A percentile compares a stretch with the other conserved stretches of the same genome.
phyloP scores from a whole-genome alignment of 2,329 filamentous ascomycete genomes.

The Thielaviopsis ethacetica region DNA sequence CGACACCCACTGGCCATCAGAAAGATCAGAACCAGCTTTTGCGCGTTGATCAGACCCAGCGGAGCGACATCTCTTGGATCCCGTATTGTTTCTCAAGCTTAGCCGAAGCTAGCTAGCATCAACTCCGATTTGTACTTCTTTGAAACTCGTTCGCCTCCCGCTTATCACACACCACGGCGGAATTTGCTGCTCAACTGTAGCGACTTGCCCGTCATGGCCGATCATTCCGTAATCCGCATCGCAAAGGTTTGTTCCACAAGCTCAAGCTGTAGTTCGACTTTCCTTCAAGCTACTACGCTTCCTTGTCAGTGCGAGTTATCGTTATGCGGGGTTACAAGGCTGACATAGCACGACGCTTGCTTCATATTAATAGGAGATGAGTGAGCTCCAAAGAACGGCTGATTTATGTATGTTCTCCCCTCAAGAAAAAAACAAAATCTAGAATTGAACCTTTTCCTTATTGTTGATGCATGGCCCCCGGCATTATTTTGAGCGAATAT shows the following conservation, averaged over 20 bases:
- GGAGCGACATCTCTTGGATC: no score
- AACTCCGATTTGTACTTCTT: background rate
- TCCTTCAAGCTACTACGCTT: background rate
- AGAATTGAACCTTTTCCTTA: background rate
- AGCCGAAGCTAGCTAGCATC: no score
- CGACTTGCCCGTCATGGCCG: conserved; percentile 39
- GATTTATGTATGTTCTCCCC: conserved; percentile 56
- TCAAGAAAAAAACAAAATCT: background rate
- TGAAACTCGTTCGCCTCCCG: background rate
- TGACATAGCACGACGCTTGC: conserved; percentile 1
- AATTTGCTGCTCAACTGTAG: background rate
- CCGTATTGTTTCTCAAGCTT: no score
- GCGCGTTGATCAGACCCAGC: background rate
- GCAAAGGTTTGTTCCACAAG: conserved; percentile 45
- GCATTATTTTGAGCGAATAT: no score
- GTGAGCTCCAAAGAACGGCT: conserved; percentile 64
- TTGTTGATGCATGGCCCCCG: background rate
- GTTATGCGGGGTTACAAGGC: conserved; percentile 5
- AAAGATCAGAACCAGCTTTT: background rate
- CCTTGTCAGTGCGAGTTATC: background rate
- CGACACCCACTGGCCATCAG: background rate
- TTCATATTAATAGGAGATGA: conserved; percentile 52
- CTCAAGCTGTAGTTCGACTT: background rate
- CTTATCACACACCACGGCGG: background rate
- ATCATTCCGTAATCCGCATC: conserved; percentile 78